A percentile compares a stretch with the other conserved stretches of the same genome.
These are phyloP conservation scores for Zanthoxylum bungeanum DNA, from an alignment of 345 rosid genomes.

Conservation along the genomic window DNA sequence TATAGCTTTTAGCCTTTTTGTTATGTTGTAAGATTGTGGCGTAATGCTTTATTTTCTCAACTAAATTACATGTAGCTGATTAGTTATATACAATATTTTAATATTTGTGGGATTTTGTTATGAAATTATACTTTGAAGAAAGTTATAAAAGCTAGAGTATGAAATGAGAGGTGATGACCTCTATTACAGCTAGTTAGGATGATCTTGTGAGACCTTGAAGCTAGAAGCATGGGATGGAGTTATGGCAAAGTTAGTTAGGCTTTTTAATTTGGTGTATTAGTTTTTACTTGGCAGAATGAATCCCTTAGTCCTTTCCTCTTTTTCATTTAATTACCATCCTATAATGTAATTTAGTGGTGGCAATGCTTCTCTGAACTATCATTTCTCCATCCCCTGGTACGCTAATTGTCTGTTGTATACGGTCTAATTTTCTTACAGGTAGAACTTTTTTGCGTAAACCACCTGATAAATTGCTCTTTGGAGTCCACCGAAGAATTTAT, in stretches of 20 bases:
- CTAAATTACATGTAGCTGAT: background rate
- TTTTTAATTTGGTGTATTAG: background rate
- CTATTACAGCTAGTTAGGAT: background rate
- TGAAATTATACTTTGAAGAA: background rate
- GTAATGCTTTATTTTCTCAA: background rate
- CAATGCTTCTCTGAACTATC: background rate
- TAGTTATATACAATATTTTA: background rate
- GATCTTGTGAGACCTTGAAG: background rate
- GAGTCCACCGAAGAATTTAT: slow-evolving; percentile 99
- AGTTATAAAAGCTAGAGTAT: background rate
- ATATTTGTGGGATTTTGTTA: background rate
- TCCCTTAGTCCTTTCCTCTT: background rate
- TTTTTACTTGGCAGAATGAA: background rate
- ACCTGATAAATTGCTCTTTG: slow-evolving; percentile 95
- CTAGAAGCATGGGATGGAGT: background rate
- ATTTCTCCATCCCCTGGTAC: background rate
- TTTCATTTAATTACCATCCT: background rate
- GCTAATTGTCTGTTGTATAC: slow-evolving; percentile 6
- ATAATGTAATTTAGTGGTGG: background rate
- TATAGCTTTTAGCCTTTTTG: background rate
- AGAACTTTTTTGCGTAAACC: slow-evolving; percentile 97
- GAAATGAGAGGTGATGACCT: background rate
- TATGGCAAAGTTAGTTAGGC: background rate
- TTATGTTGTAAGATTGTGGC: background rate
- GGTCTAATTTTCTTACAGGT: slow-evolving; percentile 46